These are phyloP conservation scores for Botrytis cinerea DNA, from an alignment of 2,329 filamentous ascomycete genomes.

Conservation along the genomic window DNA sequence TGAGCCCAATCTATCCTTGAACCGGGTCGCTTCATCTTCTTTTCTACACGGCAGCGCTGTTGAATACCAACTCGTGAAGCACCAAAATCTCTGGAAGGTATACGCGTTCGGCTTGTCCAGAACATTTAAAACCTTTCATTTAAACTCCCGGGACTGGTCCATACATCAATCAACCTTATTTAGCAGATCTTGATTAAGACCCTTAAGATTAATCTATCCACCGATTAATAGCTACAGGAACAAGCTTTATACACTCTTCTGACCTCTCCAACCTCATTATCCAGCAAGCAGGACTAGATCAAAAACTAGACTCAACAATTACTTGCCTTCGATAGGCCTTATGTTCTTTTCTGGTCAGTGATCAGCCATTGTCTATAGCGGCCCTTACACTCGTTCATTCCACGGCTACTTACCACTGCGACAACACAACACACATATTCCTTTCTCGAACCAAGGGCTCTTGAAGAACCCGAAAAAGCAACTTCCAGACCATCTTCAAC, in stretches of 20 bases:
- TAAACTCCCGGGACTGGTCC: conserved; percentile 34
- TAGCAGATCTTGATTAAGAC: conserved; percentile 30
- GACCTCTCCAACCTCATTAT: conserved; percentile 27
- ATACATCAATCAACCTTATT: conserved; percentile 37
- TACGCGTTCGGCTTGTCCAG: conserved; percentile 40
- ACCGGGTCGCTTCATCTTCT: conserved; percentile 33
- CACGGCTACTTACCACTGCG: conserved; percentile 31
- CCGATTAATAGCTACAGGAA: conserved; percentile 32
- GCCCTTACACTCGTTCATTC: conserved; percentile 40
- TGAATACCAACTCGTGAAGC: conserved; percentile 15
- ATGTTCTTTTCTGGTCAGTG: conserved; percentile 38
- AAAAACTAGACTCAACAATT: conserved; percentile 26
- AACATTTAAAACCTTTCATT: conserved; percentile 31
- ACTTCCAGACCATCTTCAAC: conserved; percentile 14
- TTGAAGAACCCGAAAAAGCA: conserved; percentile 6
- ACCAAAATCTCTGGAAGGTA: conserved; percentile 28
- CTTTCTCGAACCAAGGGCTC: conserved; percentile 20
- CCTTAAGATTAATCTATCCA: conserved; percentile 31
- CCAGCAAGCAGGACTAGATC: conserved; percentile 25
- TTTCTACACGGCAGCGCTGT: conserved; percentile 27
- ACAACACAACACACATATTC: conserved; percentile 9
- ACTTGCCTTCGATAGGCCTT: conserved; percentile 35
- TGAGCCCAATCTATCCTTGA: conserved; percentile 36
- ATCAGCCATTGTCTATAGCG: conserved; percentile 35
- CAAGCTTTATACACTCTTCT: conserved; percentile 28